Percentiles rank a stretch among this genome's conserved stretches.
phyloP scores from a whole-genome alignment of 2,329 filamentous ascomycete genomes.

The Biscogniauxia sp. region DNA sequence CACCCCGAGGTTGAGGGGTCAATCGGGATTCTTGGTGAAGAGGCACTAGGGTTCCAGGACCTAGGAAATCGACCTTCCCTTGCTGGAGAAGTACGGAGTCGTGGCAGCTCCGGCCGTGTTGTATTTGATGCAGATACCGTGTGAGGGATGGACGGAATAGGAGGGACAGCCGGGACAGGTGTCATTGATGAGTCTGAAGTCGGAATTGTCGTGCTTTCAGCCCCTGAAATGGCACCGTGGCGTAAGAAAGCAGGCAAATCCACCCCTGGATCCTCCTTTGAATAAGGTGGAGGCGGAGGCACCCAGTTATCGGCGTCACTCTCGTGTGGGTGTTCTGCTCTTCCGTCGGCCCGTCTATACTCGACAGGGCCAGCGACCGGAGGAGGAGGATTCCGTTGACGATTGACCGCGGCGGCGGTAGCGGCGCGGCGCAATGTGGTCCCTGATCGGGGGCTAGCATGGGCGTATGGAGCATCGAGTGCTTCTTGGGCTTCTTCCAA shows the following conservation, averaged over 20 bases:
- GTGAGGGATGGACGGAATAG: conserved; percentile 14
- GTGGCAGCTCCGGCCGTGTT: conserved; percentile 29
- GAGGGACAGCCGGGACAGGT: conserved; percentile 13
- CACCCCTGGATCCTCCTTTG: conserved; percentile 56
- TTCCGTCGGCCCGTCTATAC: conserved; percentile 67
- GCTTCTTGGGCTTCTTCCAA: conserved; percentile 58
- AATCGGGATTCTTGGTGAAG: conserved; percentile 13
- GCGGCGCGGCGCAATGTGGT: conserved; percentile 71
- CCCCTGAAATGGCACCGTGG: conserved; percentile 43
- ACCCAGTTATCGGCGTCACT: conserved; percentile 89
- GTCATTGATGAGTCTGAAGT: not conserved
- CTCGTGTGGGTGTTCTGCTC: conserved; percentile 74
- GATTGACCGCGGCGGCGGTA: conserved; percentile 72
- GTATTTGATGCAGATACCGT: conserved; percentile 3
- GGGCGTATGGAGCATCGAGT: conserved; percentile 69
- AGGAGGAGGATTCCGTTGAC: conserved; percentile 61
- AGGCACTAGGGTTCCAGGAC: conserved; percentile 18
- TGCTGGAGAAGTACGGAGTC: conserved; percentile 27
- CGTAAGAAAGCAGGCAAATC: conserved; percentile 57
- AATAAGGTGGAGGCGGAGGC: conserved; percentile 79
- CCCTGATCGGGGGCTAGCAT: conserved; percentile 67
- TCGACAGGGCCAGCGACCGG: conserved; percentile 53
- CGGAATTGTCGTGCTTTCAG: conserved; percentile 9
- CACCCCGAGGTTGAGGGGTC: conserved; percentile 5
- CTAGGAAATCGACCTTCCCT: conserved; percentile 17